Evolutionary conservation across 1,139 yeast genomes (phyloP).

Genomic region (Candida sp.): DNA sequence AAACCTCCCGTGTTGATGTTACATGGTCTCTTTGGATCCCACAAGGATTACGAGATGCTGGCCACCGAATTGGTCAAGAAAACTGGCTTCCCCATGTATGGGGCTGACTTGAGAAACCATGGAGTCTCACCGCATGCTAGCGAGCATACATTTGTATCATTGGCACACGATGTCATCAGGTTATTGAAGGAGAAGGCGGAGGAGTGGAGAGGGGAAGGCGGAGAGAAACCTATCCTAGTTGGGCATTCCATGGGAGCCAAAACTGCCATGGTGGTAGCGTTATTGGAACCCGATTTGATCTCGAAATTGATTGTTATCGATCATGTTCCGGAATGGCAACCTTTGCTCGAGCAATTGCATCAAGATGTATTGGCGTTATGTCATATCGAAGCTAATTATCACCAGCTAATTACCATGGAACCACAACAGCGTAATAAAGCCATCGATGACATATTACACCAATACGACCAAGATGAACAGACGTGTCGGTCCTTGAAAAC

Average conservation of each 20-base stretch:
- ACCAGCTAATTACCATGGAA: background rate
- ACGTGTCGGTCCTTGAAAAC: conserved; percentile 28
- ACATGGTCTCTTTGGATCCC: conserved; percentile 51
- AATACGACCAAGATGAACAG: conserved; percentile 19
- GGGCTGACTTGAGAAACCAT: conserved; percentile 52
- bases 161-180: conserved; percentile 41
- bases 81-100: conserved; percentile 30
- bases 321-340: conserved; percentile 37
- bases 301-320: conserved; percentile 43
- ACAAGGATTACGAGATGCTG: conserved; percentile 34
- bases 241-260: conserved; percentile 60
- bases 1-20: conserved; percentile 35
- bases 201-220: conserved; percentile 19
- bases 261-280: conserved; percentile 43
- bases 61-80: conserved; percentile 29
- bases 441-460: conserved; percentile 16
- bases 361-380: conserved; percentile 31
- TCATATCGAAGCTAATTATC: conserved; percentile 19
- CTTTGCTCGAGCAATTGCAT: conserved; percentile 21
- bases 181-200: conserved; percentile 13
- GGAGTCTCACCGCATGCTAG: conserved; percentile 42
- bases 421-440: conserved; percentile 1
- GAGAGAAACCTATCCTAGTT: conserved; percentile 25
- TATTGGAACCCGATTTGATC: conserved; percentile 35
- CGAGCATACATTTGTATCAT: conserved; percentile 40